Evolutionary conservation across 1,139 yeast genomes (phyloP).

Genomic region (Lodderomyces metapsilosis): DNA sequence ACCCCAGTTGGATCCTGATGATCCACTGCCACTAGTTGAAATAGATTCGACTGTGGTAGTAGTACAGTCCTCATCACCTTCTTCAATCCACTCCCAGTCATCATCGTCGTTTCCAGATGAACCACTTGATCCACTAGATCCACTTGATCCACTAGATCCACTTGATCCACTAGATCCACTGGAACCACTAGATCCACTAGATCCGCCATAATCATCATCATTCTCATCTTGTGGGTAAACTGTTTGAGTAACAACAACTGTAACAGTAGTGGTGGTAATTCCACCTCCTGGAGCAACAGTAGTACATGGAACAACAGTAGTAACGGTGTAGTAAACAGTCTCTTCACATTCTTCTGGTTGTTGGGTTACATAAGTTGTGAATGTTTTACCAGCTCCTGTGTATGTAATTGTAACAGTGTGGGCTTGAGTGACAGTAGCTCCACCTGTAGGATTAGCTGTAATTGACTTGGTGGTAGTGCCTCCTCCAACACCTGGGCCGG

Average conservation of each 20-base stretch:
- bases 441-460: conserved; percentile 3
- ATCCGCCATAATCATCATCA: conserved; percentile 11
- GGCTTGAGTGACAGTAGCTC: conserved; percentile 6
- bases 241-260: conserved; percentile 13
- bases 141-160: conserved; percentile 8
- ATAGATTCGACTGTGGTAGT: conserved; percentile 10
- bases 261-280: conserved; percentile 14
- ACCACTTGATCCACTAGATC: conserved; percentile 6
- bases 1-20: conserved; percentile 6
- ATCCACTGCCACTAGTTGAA: conserved; percentile 6
- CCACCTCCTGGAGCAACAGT: conserved; percentile 12
- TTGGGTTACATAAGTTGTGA: conserved; percentile 12
- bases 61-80: conserved; percentile 12
- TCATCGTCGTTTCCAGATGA: conserved; percentile 8
- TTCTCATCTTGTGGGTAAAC: conserved; percentile 12
- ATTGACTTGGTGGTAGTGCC: background rate
- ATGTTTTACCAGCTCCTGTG: conserved; percentile 13
- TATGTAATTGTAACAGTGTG: conserved; percentile 11
- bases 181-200: conserved; percentile 5
- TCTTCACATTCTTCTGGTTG: conserved; percentile 10
- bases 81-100: conserved; percentile 16
- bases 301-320: conserved; percentile 13
- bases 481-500: background rate
- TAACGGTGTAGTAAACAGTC: conserved; percentile 11
- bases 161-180: conserved; percentile 6